These are phyloP conservation scores for Papiliotrema nemorosa DNA, from an alignment of 1,284 basidiomycete genomes.

Conservation along the genomic window DNA sequence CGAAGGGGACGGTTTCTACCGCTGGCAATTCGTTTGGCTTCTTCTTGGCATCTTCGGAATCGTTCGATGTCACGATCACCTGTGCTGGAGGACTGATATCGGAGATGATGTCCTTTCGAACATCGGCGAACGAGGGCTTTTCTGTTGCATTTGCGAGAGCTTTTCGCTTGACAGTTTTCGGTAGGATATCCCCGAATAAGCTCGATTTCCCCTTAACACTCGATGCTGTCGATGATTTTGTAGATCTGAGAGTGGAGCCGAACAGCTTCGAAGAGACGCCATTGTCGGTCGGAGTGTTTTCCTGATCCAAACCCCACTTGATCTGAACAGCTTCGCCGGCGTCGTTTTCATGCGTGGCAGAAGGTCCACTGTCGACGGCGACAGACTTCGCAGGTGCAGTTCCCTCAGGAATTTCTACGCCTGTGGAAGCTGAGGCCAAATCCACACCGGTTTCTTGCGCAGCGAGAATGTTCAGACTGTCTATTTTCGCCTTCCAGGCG, in stretches of 20 bases:
- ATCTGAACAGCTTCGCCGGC: background rate
- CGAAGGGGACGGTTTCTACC: constrained; percentile 64
- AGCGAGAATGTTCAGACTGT: background rate
- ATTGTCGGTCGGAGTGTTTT: background rate
- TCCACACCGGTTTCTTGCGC: too few relatives aligned
- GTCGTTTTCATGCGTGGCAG: too few relatives aligned
- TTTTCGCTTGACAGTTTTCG: too few relatives aligned
- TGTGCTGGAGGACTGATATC: background rate
- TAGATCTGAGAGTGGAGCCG: background rate
- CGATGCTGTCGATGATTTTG: background rate
- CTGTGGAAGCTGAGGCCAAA: too few relatives aligned
- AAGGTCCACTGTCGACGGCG: too few relatives aligned
- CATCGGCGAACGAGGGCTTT: background rate
- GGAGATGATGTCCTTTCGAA: background rate
- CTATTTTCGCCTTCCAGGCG: constrained; percentile 22
- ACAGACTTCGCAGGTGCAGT: too few relatives aligned
- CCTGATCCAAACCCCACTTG: background rate
- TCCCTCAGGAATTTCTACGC: too few relatives aligned
- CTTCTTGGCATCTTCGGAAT: background rate
- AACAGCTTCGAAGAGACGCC: background rate
- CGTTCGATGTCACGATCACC: background rate
- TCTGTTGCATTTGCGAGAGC: too few relatives aligned
- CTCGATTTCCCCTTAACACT: too few relatives aligned
- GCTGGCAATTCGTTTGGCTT: constrained; percentile 10
- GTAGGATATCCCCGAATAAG: too few relatives aligned